These are phyloP conservation scores for Alternaria arborescens DNA, from an alignment of 2,329 filamentous ascomycete genomes.

Conservation along the genomic window DNA sequence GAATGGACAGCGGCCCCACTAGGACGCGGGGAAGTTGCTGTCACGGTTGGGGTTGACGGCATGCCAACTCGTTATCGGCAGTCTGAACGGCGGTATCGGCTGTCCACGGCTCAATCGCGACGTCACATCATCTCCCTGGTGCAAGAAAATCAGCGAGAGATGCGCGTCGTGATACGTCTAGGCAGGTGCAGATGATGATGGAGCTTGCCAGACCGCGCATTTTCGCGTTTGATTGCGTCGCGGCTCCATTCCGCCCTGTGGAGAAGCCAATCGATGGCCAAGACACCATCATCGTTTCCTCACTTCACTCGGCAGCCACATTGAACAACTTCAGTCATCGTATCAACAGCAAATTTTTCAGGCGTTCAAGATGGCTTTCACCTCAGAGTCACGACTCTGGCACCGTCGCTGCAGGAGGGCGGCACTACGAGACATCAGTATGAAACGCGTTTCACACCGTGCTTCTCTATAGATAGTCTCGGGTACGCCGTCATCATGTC, in stretches of 20 bases:
- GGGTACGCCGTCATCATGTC: neutral
- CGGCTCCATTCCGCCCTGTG: constrained; percentile 3
- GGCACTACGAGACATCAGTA: constrained; percentile 17
- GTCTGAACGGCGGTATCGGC: neutral
- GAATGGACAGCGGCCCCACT: constrained; percentile 23
- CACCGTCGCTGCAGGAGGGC: constrained; percentile 5
- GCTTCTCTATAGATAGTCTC: neutral
- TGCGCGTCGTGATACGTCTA: neutral
- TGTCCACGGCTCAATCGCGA: neutral
- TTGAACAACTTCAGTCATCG: neutral
- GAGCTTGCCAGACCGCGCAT: neutral
- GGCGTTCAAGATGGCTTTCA: neutral
- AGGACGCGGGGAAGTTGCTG: constrained; percentile 23
- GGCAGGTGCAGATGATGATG: neutral
- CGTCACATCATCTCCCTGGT: neutral
- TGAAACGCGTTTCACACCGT: constrained; percentile 30
- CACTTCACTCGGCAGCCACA: neutral
- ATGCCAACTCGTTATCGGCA: constrained; percentile 3
- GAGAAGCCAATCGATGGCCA: neutral
- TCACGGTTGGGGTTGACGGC: constrained; percentile 1
- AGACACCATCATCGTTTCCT: neutral
- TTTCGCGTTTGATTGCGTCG: neutral
- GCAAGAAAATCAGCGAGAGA: accelerated
- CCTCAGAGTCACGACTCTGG: neutral
- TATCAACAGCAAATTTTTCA: neutral